These are phyloP conservation scores for Penicillium coprophilum DNA, from an alignment of 495 filamentous ascomycete species.

Conservation along the genomic window DNA sequence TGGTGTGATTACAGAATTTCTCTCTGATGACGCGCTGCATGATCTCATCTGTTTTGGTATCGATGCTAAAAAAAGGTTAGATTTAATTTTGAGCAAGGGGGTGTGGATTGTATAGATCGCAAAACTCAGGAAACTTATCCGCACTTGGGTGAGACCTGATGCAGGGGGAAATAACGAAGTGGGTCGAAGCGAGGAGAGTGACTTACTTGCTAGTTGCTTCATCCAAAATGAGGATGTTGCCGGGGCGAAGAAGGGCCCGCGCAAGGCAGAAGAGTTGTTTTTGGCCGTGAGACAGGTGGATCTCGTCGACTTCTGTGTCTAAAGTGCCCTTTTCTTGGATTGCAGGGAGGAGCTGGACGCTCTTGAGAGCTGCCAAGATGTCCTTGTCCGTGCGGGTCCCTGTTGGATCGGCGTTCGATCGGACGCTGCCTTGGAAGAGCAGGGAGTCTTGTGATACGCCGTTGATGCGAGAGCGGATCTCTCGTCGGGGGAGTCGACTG, in stretches of 20 bases:
- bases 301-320: constrained; percentile 48
- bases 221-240: constrained; percentile 51
- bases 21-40: constrained; percentile 60
- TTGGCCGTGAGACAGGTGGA: constrained; percentile 60
- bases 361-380: constrained; percentile 47
- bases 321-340: constrained; percentile 53
- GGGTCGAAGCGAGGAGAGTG: constrained; percentile 11
- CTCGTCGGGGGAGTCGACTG: constrained; percentile 45
- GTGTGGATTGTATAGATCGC: neutral
- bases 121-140: neutral
- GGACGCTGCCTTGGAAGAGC: constrained; percentile 46
- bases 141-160: constrained; percentile 25
- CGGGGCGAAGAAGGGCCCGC: constrained; percentile 53
- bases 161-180: constrained; percentile 23
- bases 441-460: constrained; percentile 61
- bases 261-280: constrained; percentile 65
- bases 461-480: constrained; percentile 49
- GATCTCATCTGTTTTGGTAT: constrained; percentile 54
- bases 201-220: constrained; percentile 54
- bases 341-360: constrained; percentile 49
- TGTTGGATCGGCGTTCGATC: constrained; percentile 51
- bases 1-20: constrained; percentile 57
- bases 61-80: constrained; percentile 40
- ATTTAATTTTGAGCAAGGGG: constrained; percentile 13
- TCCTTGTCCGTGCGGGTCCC: constrained; percentile 31